A percentile compares a stretch with the other conserved stretches of the same genome.
Evolutionary conservation across 176 grass and related monocot species (phyloP).

Genomic region (Urochloa ruziziensis): DNA sequence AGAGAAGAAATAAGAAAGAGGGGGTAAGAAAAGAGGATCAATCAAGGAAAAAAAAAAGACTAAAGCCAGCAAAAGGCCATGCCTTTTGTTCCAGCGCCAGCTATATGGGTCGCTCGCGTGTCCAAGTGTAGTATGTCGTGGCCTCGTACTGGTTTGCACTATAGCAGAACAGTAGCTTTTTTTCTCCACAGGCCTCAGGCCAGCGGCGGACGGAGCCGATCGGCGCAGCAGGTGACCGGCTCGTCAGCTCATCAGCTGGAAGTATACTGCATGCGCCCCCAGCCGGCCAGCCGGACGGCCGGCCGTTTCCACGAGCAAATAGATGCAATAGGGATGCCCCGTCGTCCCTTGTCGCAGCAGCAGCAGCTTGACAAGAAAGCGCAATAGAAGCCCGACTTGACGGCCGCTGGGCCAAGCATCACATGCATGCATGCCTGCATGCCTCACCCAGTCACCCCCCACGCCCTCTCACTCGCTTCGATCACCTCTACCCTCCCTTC

Average conservation of each 20-base stretch:
- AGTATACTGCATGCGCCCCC: no score
- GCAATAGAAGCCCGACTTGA: constrained; percentile 68
- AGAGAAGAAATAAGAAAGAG: neutral
- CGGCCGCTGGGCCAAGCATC: constrained; percentile 59
- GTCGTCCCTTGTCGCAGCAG: constrained; percentile 26
- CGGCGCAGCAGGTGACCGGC: neutral
- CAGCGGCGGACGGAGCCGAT: neutral
- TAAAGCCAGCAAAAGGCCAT: neutral
- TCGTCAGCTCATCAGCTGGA: neutral
- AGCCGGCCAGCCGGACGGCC: no score
- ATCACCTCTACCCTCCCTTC: constrained; percentile 10
- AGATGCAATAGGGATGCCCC: constrained; percentile 46
- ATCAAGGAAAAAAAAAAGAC: neutral
- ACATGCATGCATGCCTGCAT: constrained; percentile 58
- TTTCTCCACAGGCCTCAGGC: neutral
- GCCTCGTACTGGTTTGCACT: constrained; percentile 39
- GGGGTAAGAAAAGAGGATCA: no score
- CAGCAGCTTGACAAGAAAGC: constrained; percentile 65
- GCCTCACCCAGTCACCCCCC: neutral
- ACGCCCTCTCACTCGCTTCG: neutral
- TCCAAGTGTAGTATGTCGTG: neutral
- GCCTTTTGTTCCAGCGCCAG: constrained; percentile 9
- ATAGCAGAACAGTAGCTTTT: constrained; percentile 21
- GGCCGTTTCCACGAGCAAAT: constrained; percentile 48
- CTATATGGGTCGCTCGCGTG: neutral